Base-by-base conservation (phyloP, 2,329 filamentous ascomycete genomes). In the Fusarium sacchari region DNA sequence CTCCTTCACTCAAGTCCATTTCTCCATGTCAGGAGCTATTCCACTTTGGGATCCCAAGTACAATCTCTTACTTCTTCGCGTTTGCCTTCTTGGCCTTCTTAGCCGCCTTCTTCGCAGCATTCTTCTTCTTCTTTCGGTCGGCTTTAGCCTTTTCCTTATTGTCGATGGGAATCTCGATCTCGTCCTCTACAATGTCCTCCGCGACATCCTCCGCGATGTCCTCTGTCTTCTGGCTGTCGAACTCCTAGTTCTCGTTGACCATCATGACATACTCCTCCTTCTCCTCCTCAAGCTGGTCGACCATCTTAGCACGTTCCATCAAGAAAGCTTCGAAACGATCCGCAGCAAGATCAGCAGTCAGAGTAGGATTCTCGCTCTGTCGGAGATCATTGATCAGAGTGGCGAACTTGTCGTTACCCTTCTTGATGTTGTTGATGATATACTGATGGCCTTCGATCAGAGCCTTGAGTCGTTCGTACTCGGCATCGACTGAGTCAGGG, bases 21-120 rank as follows among this genome's bases (percentile, higher is more conserved):
- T 7, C 17, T 9, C 7, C 28, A 18, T 17, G 1, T 2, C 10
- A 12, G 4, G 3, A 28, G n/a, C 6, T 28, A 4, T 28, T n/a
- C 20, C 24, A 28, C 1, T 0, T 18, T 5, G 10, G 5, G 5
- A 20, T 3, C 7, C 6, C 17, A 8, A 12, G 11, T 9, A 3
- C 14, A 24, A 20, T 10, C 3, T 24, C 37, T n/a, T 14, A 42
- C 26, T 32, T 42, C 52, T 56, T 32, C 6, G 34, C 34, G 0
- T 28, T 37, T 2, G 47, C 30, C 46, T 49, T 49, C 46, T 49
- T 49, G 5, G 40, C 39, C 39, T 46, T 46, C 43, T 46, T 46
- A 0, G 34, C 34, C 10, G 22, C 17, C 26, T 40, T 30, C 36
- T 39, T 39, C 0, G 34, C 32, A 2, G 30, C n/a, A 4, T 53